Evolutionary conservation across 140 eudicot genomes (phyloP).

Genomic region (Senecio squalidus): DNA sequence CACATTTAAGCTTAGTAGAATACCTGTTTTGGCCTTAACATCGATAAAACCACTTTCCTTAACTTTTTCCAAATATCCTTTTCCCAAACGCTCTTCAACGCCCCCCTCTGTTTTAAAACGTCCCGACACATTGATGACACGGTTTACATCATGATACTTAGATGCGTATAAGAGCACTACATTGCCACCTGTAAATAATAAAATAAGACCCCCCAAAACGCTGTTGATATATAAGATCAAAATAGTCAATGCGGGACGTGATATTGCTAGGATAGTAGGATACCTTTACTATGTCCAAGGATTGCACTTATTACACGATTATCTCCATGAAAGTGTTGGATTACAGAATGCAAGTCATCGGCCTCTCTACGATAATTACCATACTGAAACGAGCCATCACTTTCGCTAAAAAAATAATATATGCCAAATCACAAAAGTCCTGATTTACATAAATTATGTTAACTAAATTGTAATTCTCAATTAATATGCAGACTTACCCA

Average conservation of each 20-base stretch:
- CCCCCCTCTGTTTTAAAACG: conserved; percentile 50
- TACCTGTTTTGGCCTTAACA: conserved; percentile 31
- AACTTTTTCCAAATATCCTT: conserved; percentile 43
- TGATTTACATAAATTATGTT: not conserved
- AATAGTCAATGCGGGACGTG: not conserved
- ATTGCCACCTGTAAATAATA: conserved; percentile 48
- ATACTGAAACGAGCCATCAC: conserved; percentile 53
- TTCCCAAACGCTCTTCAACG: conserved; percentile 54
- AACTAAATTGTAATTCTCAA: not conserved
- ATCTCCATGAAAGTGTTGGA: conserved; percentile 42
- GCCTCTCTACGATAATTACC: conserved; percentile 47
- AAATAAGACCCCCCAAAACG: not conserved
- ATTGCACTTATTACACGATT: conserved; percentile 40
- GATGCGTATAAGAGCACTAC: conserved; percentile 63
- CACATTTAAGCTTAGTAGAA: too few species aligned
- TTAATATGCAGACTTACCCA: conserved; percentile 47
- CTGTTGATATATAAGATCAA: not conserved
- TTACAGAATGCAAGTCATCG: conserved; percentile 53
- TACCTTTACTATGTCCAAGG: conserved; percentile 77
- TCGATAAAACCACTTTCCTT: conserved; percentile 49
- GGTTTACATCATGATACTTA: conserved; percentile 48
- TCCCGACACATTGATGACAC: conserved; percentile 52
- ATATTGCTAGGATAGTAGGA: not conserved
- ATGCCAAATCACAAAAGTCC: not conserved
- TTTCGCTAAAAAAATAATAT: conserved; percentile 40